phyloP scores from a whole-genome alignment of 2,329 filamentous ascomycete species.

The Alternaria arbusti region DNA sequence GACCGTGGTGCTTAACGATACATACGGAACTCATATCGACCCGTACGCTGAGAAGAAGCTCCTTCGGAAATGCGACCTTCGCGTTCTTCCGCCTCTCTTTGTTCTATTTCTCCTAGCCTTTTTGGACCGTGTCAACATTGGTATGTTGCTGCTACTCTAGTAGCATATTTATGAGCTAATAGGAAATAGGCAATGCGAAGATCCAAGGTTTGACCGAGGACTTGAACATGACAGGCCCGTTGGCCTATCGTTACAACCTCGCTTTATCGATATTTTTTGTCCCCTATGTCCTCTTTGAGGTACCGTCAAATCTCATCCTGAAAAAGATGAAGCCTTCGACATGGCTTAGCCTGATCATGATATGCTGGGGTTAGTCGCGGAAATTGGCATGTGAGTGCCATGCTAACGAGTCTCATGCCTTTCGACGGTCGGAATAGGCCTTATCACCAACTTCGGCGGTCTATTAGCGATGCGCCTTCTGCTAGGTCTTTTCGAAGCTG shows the following conservation, averaged over 20 bases:
- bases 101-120: conserved; percentile 48
- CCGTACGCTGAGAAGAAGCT: conserved; percentile 53
- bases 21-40: conserved; percentile 36
- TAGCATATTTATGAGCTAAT: neutral
- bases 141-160: conserved; percentile 14
- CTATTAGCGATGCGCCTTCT: conserved; percentile 56
- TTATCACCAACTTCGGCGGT: conserved; percentile 55
- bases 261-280: conserved; percentile 49
- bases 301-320: conserved; percentile 48
- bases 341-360: conserved; percentile 49
- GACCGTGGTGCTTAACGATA: conserved; percentile 34
- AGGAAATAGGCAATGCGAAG: conserved; percentile 46
- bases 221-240: conserved; percentile 43
- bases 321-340: conserved; percentile 49
- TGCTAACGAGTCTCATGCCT: conserved; percentile 19
- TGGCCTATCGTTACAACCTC: conserved; percentile 44
- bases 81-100: conserved; percentile 57
- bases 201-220: conserved; percentile 49
- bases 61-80: conserved; percentile 56
- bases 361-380: conserved; percentile 42
- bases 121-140: conserved; percentile 20
- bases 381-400: neutral
- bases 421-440: conserved; percentile 54
- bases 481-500: conserved; percentile 49
- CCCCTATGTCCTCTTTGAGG: conserved; percentile 47